Evolutionary conservation across 2,329 filamentous ascomycete genomes (phyloP).

Genomic region (Fusarium burgessii): DNA sequence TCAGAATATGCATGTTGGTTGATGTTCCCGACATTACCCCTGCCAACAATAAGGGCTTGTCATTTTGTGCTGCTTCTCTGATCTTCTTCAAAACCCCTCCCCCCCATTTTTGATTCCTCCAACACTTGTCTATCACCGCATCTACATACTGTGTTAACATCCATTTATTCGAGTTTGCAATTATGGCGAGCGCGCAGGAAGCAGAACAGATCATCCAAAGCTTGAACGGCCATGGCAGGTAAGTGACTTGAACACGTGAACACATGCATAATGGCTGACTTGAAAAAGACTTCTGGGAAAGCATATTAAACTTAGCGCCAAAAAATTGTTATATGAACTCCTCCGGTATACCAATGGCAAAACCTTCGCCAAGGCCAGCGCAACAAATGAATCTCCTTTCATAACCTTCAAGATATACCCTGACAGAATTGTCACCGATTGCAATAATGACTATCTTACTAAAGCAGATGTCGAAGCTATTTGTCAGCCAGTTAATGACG

Average conservation of each 20-base stretch:
- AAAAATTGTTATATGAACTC: slow-evolving; percentile 32
- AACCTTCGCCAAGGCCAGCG: slow-evolving; percentile 9
- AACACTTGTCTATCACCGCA: not conserved
- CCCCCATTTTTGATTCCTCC: accelerated
- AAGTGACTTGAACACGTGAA: not conserved
- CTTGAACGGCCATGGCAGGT: not conserved
- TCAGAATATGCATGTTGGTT: slow-evolving; percentile 15
- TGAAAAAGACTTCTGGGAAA: not conserved
- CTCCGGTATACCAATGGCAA: slow-evolving; percentile 22
- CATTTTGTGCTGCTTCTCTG: not conserved
- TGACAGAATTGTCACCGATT: slow-evolving; percentile 20
- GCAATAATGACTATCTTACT: slow-evolving; percentile 28
- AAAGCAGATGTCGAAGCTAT: slow-evolving; percentile 20
- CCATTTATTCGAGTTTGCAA: not conserved
- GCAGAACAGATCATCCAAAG: slow-evolving; percentile 4
- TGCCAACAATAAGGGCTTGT: not conserved
- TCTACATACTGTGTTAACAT: not conserved
- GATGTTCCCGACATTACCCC: not conserved
- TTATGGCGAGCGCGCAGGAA: not conserved
- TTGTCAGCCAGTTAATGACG: slow-evolving; percentile 1
- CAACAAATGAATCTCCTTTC: not conserved
- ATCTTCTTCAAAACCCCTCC: accelerated
- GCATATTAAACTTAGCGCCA: slow-evolving; percentile 12
- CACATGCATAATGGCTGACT: not conserved
- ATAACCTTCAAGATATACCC: slow-evolving; percentile 23